Evolutionary conservation across 805 yeast genomes (phyloP).

Genomic region (Saturnispora hagleri): DNA sequence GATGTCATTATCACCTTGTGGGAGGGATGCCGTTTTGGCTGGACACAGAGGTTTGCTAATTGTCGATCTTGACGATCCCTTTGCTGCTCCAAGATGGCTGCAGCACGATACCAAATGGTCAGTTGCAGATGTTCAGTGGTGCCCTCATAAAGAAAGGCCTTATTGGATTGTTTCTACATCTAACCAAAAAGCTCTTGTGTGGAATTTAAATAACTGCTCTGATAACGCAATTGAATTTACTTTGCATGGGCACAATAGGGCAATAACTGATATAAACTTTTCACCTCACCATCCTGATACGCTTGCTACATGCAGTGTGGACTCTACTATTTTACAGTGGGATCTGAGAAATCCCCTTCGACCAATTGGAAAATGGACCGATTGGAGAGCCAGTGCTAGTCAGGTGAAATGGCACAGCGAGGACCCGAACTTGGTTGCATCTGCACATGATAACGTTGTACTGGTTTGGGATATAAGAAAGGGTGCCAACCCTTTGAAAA

Average conservation of each 20-base stretch:
- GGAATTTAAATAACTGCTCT: constrained; percentile 67
- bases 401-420: constrained; percentile 90
- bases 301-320: constrained; percentile 88
- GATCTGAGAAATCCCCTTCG: constrained; percentile 58
- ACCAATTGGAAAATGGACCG: constrained; percentile 77
- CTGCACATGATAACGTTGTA: constrained; percentile 74
- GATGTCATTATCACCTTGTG: constrained; percentile 80
- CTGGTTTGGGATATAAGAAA: constrained; percentile 84
- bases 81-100: constrained; percentile 88
- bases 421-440: constrained; percentile 70
- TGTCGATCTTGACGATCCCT: constrained; percentile 93
- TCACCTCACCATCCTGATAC: constrained; percentile 81
- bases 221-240: constrained; percentile 44
- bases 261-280: constrained; percentile 92
- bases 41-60: constrained; percentile 76
- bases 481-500: constrained; percentile 65
- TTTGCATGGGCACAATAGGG: constrained; percentile 82
- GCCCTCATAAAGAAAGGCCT: constrained; percentile 79
- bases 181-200: constrained; percentile 88
- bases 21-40: constrained; percentile 89
- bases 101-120: constrained; percentile 94
- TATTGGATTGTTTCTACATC: constrained; percentile 91
- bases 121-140: constrained; percentile 98
- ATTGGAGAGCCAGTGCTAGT: constrained; percentile 90
- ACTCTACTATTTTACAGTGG: constrained; percentile 82